These are phyloP conservation scores for Dioscorea dumetorum DNA, from an alignment of 106 monocot genomes.

Conservation along the genomic window DNA sequence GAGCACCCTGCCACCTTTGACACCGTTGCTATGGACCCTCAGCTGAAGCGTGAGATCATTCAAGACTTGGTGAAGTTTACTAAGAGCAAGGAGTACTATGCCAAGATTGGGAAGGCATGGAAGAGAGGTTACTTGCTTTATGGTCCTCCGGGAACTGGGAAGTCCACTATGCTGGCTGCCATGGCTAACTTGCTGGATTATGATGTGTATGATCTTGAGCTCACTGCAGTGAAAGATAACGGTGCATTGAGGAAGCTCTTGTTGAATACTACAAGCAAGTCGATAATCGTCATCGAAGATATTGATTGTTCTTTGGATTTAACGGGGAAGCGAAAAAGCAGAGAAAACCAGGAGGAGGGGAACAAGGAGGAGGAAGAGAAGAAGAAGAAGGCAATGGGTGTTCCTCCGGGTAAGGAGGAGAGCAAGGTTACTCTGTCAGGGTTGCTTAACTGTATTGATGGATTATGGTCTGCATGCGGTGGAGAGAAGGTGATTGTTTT, in stretches of 20 bases:
- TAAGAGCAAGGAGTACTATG: constrained; percentile 20
- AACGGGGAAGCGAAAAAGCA: neutral
- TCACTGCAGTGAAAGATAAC: constrained; percentile 3
- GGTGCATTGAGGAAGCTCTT: constrained; percentile 1
- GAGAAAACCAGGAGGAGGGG: neutral
- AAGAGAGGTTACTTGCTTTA: constrained; percentile 29
- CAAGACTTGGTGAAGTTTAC: constrained; percentile 11
- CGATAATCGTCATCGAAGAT: constrained; percentile 28
- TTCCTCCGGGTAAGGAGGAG: neutral
- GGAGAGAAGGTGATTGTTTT: constrained; percentile 27
- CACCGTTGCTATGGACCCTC: constrained; percentile 22
- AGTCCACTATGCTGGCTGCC: constrained; percentile 17
- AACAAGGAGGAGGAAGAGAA: constrained; percentile 2
- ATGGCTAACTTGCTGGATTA: constrained; percentile 29
- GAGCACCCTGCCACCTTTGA: constrained; percentile 32
- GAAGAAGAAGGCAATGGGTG: neutral
- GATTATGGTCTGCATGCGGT: constrained; percentile 21
- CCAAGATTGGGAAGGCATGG: constrained; percentile 19
- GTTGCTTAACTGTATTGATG: too few species aligned
- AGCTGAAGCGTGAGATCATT: constrained; percentile 11
- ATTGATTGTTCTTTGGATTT: constrained; percentile 22
- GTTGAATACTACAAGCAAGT: constrained; percentile 10
- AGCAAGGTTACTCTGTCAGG: constrained; percentile 4
- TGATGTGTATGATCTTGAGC: constrained; percentile 26
- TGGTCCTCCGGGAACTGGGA: constrained; percentile 26